A percentile compares a stretch with the other conserved stretches of the same genome.
Evolutionary conservation across 179 eudicot species (phyloP).

Genomic region (Corrigiola litoralis): DNA sequence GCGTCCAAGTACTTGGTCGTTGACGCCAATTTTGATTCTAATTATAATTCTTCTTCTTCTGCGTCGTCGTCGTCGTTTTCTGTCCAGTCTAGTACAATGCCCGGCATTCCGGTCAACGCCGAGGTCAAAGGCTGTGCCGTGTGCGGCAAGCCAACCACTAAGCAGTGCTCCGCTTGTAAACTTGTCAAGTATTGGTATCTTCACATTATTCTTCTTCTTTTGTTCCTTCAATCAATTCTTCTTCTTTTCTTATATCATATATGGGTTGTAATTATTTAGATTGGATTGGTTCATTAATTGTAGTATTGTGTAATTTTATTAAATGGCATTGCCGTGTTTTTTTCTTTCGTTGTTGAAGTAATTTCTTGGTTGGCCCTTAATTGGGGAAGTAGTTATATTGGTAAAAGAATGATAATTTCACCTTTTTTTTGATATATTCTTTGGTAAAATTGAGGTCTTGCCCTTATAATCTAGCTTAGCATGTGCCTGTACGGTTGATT

Average conservation of each 20-base stretch:
- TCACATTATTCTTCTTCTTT: background rate
- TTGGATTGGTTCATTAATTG: background rate
- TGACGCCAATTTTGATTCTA: conserved; percentile 43
- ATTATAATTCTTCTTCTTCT: conserved; percentile 13
- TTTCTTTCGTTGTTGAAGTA: too few relatives aligned
- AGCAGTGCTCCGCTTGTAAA: conserved; percentile 68
- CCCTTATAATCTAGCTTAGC: too few relatives aligned
- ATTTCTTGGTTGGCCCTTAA: too few relatives aligned
- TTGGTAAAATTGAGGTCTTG: too few relatives aligned
- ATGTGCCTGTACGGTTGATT: too few relatives aligned
- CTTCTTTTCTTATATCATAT: background rate
- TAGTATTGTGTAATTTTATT: background rate
- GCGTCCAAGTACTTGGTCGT: conserved; percentile 57
- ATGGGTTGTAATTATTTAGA: background rate
- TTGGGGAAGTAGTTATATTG: too few relatives aligned
- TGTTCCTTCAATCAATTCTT: too few relatives aligned
- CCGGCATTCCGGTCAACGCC: conserved; percentile 11
- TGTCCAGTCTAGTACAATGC: conserved; percentile 14
- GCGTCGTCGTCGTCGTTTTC: background rate
- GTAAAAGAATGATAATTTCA: too few relatives aligned
- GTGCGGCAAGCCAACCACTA: conserved; percentile 37
- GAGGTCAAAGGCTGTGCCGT: conserved; percentile 33
- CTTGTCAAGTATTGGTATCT: conserved; percentile 63
- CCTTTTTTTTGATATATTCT: too few relatives aligned
- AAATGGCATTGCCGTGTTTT: too few relatives aligned